These are phyloP conservation scores for Pythium insidiosum DNA, from an alignment of 352 stramenopile genomes.

Conservation along the genomic window DNA sequence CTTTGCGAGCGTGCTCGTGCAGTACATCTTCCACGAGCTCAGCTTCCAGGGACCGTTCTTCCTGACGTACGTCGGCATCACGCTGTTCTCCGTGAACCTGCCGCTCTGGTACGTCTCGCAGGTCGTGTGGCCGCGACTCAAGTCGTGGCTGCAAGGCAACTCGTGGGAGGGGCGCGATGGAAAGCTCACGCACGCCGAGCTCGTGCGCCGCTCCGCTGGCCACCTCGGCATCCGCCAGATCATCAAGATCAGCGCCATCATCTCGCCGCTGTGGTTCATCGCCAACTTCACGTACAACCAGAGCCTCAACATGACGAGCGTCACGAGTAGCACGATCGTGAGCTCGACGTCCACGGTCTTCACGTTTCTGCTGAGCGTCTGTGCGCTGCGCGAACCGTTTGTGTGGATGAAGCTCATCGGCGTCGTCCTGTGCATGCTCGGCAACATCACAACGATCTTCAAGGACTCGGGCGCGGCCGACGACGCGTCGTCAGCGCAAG, in stretches of 20 bases:
- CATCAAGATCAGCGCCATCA: slow-evolving; percentile 43
- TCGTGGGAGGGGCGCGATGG: slow-evolving; percentile 20
- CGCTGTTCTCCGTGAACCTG: slow-evolving; percentile 80
- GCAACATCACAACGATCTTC: slow-evolving; percentile 81
- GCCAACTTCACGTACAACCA: slow-evolving; percentile 94
- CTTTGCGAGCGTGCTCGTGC: slow-evolving; percentile 78
- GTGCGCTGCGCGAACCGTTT: slow-evolving; percentile 72
- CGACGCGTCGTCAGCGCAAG: slow-evolving; percentile 14
- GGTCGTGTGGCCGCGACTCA: slow-evolving; percentile 28
- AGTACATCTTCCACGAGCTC: slow-evolving; percentile 86
- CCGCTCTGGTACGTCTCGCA: slow-evolving; percentile 66
- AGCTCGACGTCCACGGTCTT: slow-evolving; percentile 91
- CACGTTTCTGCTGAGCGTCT: slow-evolving; percentile 87
- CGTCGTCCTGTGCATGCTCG: slow-evolving; percentile 81
- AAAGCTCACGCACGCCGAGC: slow-evolving; percentile 25
- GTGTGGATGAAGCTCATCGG: slow-evolving; percentile 74
- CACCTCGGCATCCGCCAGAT: slow-evolving; percentile 35
- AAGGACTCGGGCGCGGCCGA: slow-evolving; percentile 37
- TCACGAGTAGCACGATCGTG: slow-evolving; percentile 94
- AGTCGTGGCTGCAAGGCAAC: slow-evolving; percentile 26
- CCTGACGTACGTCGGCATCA: slow-evolving; percentile 84
- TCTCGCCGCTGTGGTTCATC: slow-evolving; percentile 93
- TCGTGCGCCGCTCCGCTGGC: slow-evolving; percentile 18
- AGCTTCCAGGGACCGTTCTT: slow-evolving; percentile 85
- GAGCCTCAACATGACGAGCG: slow-evolving; percentile 86